A percentile compares a stretch with the other conserved stretches of the same genome.
Evolutionary conservation across 1,139 yeast genomes (phyloP).

Genomic region (Lodderomyces orthopsilosis): DNA sequence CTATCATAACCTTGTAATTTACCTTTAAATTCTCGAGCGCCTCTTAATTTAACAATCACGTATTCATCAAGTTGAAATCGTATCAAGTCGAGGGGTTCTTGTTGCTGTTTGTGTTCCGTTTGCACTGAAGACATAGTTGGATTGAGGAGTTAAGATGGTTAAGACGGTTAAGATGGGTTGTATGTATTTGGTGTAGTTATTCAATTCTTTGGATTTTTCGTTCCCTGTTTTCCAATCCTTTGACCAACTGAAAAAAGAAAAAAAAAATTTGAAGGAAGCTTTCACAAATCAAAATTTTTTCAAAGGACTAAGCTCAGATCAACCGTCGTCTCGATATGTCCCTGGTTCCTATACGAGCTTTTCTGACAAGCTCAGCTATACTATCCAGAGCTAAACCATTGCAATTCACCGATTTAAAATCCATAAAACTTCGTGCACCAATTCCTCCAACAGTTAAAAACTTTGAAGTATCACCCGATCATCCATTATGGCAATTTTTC

Average conservation of each 20-base stretch:
- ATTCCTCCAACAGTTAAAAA: conserved; percentile 78
- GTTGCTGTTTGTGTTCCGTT: conserved; percentile 35
- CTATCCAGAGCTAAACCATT: conserved; percentile 9
- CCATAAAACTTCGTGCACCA: conserved; percentile 67
- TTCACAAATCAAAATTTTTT: background rate
- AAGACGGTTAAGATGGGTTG: background rate
- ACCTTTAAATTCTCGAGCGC: conserved; percentile 93
- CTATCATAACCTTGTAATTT: conserved; percentile 92
- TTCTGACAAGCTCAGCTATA: conserved; percentile 17
- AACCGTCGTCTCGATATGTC: too few species aligned
- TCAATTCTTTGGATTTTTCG: conserved; percentile 2
- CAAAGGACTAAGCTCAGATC: background rate
- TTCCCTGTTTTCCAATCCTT: background rate
- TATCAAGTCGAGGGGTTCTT: conserved; percentile 80
- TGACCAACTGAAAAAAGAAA: conserved; percentile 4
- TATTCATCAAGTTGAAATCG: conserved; percentile 84
- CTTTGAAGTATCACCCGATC: conserved; percentile 74
- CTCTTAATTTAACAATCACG: conserved; percentile 87
- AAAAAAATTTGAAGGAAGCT: conserved; percentile 1
- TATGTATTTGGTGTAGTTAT: background rate
- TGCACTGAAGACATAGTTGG: conserved; percentile 34
- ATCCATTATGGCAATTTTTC: conserved; percentile 95
- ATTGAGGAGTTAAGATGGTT: too few species aligned
- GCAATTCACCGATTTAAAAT: conserved; percentile 16
- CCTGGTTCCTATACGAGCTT: conserved; percentile 15